These are phyloP conservation scores for Yamadazyma taylorii DNA, from an alignment of 1,139 yeast species.

Conservation along the genomic window DNA sequence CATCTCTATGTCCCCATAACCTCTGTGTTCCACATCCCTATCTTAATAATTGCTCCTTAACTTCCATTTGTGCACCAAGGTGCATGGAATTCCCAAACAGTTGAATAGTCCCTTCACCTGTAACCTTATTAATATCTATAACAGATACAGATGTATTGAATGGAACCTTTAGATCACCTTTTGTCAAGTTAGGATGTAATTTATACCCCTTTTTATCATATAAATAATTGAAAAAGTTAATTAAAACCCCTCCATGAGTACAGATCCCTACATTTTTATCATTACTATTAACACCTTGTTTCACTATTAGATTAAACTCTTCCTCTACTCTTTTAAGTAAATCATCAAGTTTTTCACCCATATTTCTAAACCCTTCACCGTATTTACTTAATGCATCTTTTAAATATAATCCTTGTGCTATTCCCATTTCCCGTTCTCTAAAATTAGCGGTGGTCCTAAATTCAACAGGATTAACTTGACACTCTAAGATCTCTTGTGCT, in stretches of 20 bases:
- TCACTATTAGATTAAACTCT: constrained; percentile 48
- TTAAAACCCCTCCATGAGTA: constrained; percentile 86
- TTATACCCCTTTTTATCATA: constrained; percentile 35
- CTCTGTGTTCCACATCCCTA: constrained; percentile 13
- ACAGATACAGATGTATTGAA: constrained; percentile 73
- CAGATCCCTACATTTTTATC: constrained; percentile 59
- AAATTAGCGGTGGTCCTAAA: constrained; percentile 37
- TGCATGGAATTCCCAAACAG: constrained; percentile 63
- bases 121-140: constrained; percentile 49
- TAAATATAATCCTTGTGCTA: constrained; percentile 67
- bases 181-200: constrained; percentile 36
- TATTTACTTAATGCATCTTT: constrained; percentile 57
- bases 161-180: constrained; percentile 56
- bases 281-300: constrained; percentile 30
- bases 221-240: constrained; percentile 54
- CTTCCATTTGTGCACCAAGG: constrained; percentile 57
- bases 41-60: constrained; percentile 46
- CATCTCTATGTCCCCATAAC: no score
- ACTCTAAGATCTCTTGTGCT: constrained; percentile 33
- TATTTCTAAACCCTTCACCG: constrained; percentile 37
- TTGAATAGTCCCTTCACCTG: constrained; percentile 42
- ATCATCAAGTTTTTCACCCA: constrained; percentile 53
- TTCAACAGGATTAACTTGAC: constrained; percentile 22
- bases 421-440: constrained; percentile 83
- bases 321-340: constrained; percentile 51